Evolutionary conservation across 2,329 filamentous ascomycete species (phyloP).

Genomic region (Nakataea oryzae): DNA sequence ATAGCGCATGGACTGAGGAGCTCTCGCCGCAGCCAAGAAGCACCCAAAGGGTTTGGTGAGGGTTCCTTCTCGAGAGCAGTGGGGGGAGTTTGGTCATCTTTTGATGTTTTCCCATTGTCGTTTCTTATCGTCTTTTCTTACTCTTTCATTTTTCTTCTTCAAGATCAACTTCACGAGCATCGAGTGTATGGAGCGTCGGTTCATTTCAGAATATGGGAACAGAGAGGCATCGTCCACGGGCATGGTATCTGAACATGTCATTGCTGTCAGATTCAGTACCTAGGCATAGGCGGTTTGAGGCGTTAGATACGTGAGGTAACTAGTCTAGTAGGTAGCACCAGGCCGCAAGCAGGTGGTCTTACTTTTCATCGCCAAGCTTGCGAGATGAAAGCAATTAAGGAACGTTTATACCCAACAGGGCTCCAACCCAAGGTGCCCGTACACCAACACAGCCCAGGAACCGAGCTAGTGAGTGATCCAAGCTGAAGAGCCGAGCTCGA

Average conservation of each 20-base stretch:
- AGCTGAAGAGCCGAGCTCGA: no score
- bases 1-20: slow-evolving; percentile 4
- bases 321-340: background rate
- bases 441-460: no score
- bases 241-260: background rate
- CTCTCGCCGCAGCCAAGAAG: background rate
- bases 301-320: background rate
- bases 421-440: no score
- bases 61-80: background rate
- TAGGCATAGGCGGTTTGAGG: background rate
- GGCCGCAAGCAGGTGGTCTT: no score
- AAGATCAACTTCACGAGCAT: background rate
- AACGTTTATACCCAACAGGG: no score
- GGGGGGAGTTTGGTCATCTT: background rate
- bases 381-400: no score
- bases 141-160: background rate
- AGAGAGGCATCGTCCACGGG: background rate
- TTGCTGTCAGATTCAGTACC: background rate
- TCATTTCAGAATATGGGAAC: background rate
- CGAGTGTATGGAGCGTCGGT: background rate
- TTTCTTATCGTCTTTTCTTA: background rate
- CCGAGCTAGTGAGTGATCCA: no score
- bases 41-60: background rate
- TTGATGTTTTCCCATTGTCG: background rate
- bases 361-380: no score